Percentiles rank a stretch among this genome's conserved stretches.
Evolutionary conservation across 2,329 filamentous ascomycete species (phyloP).

Genomic region (Cordyceps tenuipes): DNA sequence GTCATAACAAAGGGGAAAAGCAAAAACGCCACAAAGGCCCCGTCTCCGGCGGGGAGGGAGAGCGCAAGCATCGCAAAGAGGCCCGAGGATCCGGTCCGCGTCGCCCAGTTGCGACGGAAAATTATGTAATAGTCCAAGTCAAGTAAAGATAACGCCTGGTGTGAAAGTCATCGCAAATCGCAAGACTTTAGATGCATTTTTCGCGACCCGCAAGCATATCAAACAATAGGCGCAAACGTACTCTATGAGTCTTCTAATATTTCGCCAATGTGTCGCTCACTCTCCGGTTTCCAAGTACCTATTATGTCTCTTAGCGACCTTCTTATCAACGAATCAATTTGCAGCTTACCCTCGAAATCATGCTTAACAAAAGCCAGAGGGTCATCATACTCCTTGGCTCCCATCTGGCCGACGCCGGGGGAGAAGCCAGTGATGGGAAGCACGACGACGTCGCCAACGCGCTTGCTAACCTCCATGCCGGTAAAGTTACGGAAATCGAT

Average conservation of each 20-base stretch:
- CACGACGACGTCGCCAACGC: slow-evolving; percentile 87
- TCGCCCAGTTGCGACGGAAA: not conserved
- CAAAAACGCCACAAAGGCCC: not conserved
- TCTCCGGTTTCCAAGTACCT: slow-evolving; percentile 73
- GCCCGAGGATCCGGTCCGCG: slow-evolving; percentile 1
- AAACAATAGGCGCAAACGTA: not conserved
- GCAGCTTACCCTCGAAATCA: slow-evolving; percentile 74
- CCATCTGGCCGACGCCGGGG: slow-evolving; percentile 89
- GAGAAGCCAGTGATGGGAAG: slow-evolving; percentile 96
- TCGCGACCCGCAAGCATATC: not conserved
- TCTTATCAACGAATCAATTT: not conserved
- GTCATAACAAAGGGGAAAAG: not conserved
- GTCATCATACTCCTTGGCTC: slow-evolving; percentile 76
- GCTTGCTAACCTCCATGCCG: slow-evolving; percentile 72
- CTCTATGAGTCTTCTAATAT: slow-evolving; percentile 16
- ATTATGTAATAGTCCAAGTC: slow-evolving; percentile 8
- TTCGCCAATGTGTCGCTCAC: slow-evolving; percentile 60
- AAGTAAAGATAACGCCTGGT: slow-evolving; percentile 9
- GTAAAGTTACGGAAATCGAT: slow-evolving; percentile 88
- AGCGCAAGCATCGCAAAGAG: not conserved
- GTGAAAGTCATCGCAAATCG: slow-evolving; percentile 2
- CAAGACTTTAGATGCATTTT: slow-evolving; percentile 7
- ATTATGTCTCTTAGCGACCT: not conserved
- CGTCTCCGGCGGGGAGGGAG: not conserved
- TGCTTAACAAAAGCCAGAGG: slow-evolving; percentile 98